A percentile compares a stretch with the other conserved stretches of the same genome.
Conservation (phyloP, 31 red algal species). For the Odonthalia washingtoniensis region DNA sequence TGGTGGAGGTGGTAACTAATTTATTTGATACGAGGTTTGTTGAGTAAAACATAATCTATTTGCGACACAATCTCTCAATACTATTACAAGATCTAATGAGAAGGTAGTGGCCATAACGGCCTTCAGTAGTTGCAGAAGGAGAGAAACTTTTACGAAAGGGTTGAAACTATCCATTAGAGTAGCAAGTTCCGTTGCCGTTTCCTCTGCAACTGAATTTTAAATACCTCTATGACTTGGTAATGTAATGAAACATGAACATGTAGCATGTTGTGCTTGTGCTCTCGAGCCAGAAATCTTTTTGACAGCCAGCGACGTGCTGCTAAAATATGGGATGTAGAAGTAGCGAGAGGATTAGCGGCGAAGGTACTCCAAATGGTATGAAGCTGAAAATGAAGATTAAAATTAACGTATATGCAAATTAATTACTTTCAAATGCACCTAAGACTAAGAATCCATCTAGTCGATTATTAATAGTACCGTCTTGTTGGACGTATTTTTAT, state of each 20-base stretch:
- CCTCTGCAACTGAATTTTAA: neutral
- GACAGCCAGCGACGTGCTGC: too few relatives aligned
- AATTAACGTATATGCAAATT: too few relatives aligned
- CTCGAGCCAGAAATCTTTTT: slow-evolving; percentile 29
- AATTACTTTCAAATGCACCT: too few relatives aligned
- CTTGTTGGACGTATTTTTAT: too few relatives aligned
- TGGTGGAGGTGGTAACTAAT: neutral
- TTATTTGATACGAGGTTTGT: neutral
- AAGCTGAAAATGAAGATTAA: too few relatives aligned
- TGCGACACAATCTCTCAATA: neutral
- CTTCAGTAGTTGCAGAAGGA: neutral
- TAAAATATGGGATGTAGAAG: too few relatives aligned
- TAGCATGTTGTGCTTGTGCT: slow-evolving; percentile 17
- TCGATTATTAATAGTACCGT: too few relatives aligned
- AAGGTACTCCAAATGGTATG: too few relatives aligned
- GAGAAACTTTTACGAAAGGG: neutral
- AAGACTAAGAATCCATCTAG: too few relatives aligned
- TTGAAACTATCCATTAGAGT: neutral
- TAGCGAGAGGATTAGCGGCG: too few relatives aligned
- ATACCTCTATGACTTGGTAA: neutral
- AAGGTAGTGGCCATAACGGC: neutral
- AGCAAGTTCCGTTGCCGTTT: neutral
- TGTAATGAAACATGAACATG: slow-evolving; percentile 29
- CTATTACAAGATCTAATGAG: neutral
- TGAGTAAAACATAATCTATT: neutral